phyloP scores from a whole-genome alignment of 495 filamentous ascomycete genomes.

The Neurospora terricola region DNA sequence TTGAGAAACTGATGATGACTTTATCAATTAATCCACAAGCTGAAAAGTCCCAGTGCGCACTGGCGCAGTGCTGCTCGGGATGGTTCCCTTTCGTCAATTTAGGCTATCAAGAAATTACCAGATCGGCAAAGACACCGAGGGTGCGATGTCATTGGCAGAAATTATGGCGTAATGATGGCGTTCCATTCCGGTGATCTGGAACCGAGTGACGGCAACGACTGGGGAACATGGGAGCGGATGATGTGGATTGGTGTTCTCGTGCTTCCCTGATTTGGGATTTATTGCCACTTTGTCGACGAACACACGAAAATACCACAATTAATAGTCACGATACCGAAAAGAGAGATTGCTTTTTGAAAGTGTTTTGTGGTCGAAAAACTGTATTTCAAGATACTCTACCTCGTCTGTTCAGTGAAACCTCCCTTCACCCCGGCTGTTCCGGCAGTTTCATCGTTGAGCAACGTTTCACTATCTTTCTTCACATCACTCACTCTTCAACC shows the following conservation, averaged over 20 bases:
- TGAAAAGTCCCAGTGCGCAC: not conserved
- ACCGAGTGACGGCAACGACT: not conserved
- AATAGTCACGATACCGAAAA: not conserved
- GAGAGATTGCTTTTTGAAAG: not conserved
- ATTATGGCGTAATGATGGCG: not conserved
- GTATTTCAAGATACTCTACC: not conserved
- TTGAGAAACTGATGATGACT: not conserved
- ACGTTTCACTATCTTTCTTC: not conserved
- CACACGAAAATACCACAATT: not conserved
- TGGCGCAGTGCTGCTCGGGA: not conserved
- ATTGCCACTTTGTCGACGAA: not conserved
- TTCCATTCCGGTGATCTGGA: not conserved
- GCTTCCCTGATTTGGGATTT: not conserved
- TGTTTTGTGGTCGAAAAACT: not conserved
- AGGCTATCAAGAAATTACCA: not conserved
- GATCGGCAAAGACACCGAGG: not conserved
- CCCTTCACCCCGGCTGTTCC: not conserved
- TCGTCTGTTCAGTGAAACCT: not conserved
- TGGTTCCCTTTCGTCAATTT: not conserved
- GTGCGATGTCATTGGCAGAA: not conserved
- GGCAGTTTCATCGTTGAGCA: not conserved
- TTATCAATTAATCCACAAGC: not conserved
- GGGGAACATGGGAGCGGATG: not conserved
- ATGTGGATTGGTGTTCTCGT: not conserved
- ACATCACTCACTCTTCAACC: not conserved